Percentiles rank a stretch among this genome's conserved stretches.
Evolutionary conservation across 805 yeast genomes (phyloP).

Genomic region (Zygosaccharomyces bailii): DNA sequence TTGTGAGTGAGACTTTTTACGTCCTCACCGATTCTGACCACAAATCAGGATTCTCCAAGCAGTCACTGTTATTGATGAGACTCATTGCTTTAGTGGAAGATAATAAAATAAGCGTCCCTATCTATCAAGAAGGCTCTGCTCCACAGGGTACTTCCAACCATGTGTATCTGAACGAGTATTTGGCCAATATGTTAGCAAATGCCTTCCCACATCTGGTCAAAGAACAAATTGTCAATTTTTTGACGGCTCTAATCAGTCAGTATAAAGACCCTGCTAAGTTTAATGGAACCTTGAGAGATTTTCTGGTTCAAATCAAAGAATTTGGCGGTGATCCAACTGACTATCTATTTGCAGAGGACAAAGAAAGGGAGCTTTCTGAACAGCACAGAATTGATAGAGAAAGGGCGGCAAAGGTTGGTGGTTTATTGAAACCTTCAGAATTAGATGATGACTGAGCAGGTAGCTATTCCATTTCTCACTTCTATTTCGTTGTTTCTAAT

Average conservation of each 20-base stretch:
- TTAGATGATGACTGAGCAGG: conserved; percentile 62
- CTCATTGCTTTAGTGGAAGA: conserved; percentile 80
- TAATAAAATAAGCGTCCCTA: conserved; percentile 68
- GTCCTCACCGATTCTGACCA: conserved; percentile 97
- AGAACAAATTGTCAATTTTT: conserved; percentile 78
- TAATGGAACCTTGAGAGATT: conserved; percentile 85
- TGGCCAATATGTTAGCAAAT: conserved; percentile 72
- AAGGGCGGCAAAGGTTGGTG: conserved; percentile 84
- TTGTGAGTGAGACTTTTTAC: conserved; percentile 85
- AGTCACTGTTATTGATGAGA: conserved; percentile 77
- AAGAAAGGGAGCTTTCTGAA: conserved; percentile 70
- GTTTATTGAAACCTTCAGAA: conserved; percentile 90
- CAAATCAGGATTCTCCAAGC: conserved; percentile 90
- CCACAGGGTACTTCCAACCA: conserved; percentile 83
- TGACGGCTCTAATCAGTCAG: conserved; percentile 68
- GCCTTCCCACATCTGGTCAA: conserved; percentile 92
- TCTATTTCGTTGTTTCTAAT: conserved; percentile 5
- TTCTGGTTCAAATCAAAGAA: conserved; percentile 93
- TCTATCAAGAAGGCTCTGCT: conserved; percentile 76
- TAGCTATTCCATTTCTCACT: not conserved
- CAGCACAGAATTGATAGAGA: conserved; percentile 68
- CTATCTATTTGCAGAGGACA: conserved; percentile 90
- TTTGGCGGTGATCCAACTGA: conserved; percentile 95
- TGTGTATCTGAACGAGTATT: conserved; percentile 70
- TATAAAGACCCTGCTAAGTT: conserved; percentile 74